Base-by-base conservation (phyloP, 441 rosid genomes). In the Gossypium davidsonii region DNA sequence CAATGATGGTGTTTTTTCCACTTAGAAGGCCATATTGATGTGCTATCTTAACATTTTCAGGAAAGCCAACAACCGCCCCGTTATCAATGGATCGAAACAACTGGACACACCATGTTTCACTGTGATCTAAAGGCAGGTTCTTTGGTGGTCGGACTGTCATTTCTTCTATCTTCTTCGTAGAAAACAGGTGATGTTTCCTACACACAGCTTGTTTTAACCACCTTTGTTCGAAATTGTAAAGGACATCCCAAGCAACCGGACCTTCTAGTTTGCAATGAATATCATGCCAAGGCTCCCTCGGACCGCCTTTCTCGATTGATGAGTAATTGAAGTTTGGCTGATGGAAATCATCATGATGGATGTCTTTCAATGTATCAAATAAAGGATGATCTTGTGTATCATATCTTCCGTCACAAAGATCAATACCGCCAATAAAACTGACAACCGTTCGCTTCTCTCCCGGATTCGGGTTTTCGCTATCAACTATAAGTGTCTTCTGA, bases 271-370 rank as follows among this genome's bases (percentile, higher is more conserved):
- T 60, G 71, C 80, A 80, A 46, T 83, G 86, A 39, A 80, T 64
- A 53, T 83, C 82, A 48, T 83, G 86, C 86, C 86, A 83, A 12
- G 86, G 86, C 77, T 83, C 79, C 59, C 86, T 77, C 1, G 86
- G 84, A 42, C 82, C 84, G 0, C 84, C 86, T 78, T 67, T 83
- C 39, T 1, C 9, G 25, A 80, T 64, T 1, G 82, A 72, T 8
- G 80, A 64, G 44, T 75, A 64, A 0, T 11, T 2, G 8, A 80
- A 80, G 58, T 79, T 78, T 2, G 86, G 84, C 18, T 49, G 55
- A 49, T 49, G 55, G 55, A 49, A 49, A 49, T 49, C 17, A 14
- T 49, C 55, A 14, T 4, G 55, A 49, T 49, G 55, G 18, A 49
- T 49, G 55, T n/a, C 55, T 5, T 49, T 49, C 55, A 49, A 49